Percentiles rank a stretch among this genome's conserved stretches.
Conservation (phyloP, 2,329 filamentous ascomycete species). For the Fusarium burgessii region DNA sequence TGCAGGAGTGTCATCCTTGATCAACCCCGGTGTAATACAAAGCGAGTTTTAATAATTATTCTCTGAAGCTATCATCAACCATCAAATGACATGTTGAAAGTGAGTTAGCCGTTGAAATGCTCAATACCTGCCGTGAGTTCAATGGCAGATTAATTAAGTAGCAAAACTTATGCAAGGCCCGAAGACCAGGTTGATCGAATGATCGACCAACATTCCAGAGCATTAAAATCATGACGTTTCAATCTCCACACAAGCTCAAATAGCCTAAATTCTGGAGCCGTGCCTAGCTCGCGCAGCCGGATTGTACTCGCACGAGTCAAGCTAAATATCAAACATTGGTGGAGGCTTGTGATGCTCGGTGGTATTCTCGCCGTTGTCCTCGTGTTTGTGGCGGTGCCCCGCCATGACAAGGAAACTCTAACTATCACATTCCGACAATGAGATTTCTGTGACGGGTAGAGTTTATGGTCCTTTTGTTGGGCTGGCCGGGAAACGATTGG, state of each 20-base stretch:
- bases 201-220: conserved; percentile 15
- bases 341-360: background rate
- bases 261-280: conserved; percentile 24
- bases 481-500: conserved; percentile 8
- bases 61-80: background rate
- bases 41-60: background rate
- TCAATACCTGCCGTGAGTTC: background rate
- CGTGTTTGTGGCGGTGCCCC: conserved; percentile 20
- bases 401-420: background rate
- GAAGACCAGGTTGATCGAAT: conserved; percentile 12
- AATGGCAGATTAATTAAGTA: background rate
- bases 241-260: conserved; percentile 18
- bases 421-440: conserved; percentile 25
- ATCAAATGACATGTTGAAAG: background rate
- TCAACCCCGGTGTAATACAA: conserved; percentile 2
- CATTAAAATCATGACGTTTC: conserved; percentile 15
- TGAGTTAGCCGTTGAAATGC: background rate
- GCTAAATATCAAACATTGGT: background rate
- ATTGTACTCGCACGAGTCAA: background rate
- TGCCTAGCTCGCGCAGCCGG: background rate
- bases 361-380: conserved; percentile 17
- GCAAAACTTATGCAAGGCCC: background rate
- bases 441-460: background rate
- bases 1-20: conserved; percentile 29
- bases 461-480: background rate